Evolutionary conservation across 768 basidiomycete species (phyloP).

Genomic region (Asterophora parasitica): DNA sequence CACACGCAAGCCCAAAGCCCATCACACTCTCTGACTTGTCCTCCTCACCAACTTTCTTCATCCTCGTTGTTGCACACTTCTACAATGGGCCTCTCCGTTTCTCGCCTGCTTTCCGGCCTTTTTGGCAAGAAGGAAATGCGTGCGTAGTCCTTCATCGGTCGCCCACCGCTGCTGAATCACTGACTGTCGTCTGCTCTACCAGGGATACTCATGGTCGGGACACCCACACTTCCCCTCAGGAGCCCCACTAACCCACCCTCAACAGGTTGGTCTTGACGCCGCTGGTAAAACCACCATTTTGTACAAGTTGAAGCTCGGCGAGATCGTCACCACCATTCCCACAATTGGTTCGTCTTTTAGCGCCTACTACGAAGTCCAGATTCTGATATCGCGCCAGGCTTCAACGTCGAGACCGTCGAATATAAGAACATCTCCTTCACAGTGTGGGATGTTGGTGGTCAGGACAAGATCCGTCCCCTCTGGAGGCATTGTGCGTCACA

Average conservation of each 20-base stretch:
- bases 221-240: constrained; percentile 13
- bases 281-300: constrained; percentile 98
- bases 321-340: constrained; percentile 99
- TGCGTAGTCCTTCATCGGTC: constrained; percentile 43
- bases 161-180: constrained; percentile 26
- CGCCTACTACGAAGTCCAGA: constrained; percentile 11
- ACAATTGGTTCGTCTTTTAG: constrained; percentile 79
- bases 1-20: constrained; percentile 35
- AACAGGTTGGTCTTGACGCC: constrained; percentile 96
- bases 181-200: constrained; percentile 26
- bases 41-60: constrained; percentile 29
- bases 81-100: constrained; percentile 77
- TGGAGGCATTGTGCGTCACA: constrained; percentile 96
- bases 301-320: constrained; percentile 99
- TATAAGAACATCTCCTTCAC: constrained; percentile 99
- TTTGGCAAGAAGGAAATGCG: constrained; percentile 99
- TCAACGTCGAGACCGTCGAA: constrained; percentile 99
- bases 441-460: constrained; percentile 99
- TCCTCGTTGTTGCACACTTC: constrained; percentile 27
- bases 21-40: constrained; percentile 21
- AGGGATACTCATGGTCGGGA: constrained; percentile 93
- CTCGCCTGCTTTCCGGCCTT: constrained; percentile 71
- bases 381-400: constrained; percentile 54
- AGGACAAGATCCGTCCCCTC: constrained; percentile 99
- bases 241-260: constrained; percentile 2